Conservation (phyloP, 164 flowering plant species). For the grape (Vitis vinifera) region ASM3070453v1 NC_081819.1:12001501-12002000, state of each 20-base stretch:
- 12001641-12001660: too few relatives aligned
- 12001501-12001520: conserved; percentile 45
- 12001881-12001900: conserved; percentile 53
- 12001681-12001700: too few relatives aligned
- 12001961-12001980: conserved; percentile 56
- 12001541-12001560: conserved; percentile 55
- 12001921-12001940: conserved; percentile 56
- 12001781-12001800: too few relatives aligned
- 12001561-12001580: conserved; percentile 62
- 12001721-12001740: not conserved
- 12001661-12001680: too few relatives aligned
- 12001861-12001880: conserved; percentile 56
- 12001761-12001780: too few relatives aligned
- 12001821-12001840: too few relatives aligned
- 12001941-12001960: conserved; percentile 42
- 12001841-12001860: too few relatives aligned
- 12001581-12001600: conserved; percentile 70
- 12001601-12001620: not conserved
- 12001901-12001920: conserved; percentile 53
- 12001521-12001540: conserved; percentile 57
- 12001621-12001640: too few relatives aligned
- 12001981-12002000: conserved; percentile 41
- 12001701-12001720: too few relatives aligned
- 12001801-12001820: too few relatives aligned
- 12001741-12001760: not conserved